Base-by-base conservation (phyloP, 805 yeast genomes). In the Zygoascus flipseniorum region DNA sequence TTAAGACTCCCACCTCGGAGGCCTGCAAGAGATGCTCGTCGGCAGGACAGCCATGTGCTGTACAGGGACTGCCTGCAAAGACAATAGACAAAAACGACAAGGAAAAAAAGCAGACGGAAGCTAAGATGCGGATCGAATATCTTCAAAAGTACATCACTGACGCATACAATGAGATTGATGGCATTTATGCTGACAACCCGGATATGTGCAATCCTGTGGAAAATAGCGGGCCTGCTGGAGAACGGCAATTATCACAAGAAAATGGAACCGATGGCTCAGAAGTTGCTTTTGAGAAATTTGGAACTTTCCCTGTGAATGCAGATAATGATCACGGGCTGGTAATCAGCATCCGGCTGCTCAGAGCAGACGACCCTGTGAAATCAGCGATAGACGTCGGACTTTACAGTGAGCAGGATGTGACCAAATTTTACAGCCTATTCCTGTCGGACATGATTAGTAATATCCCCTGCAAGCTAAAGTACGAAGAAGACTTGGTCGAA, bases 11-110 rank as follows among this genome's bases (percentile, higher is more conserved):
- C 13, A 53, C 43, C 11, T 52, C 46, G n/a, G 19, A 31, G 5
- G n/a, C 47, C 14, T 60, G 63, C 51, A 56, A 28, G n/a, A 50
- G 63, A 31, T 60, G 63, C 46, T 16, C 56, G 8, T 54, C 57
- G 48, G 56, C 61, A 5, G 55, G 55, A 14, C 19, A 52, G 10
- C 51, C 43, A 13, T 59, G 62, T 23, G 4, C 13, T 14, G 26
- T 18, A 42, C 44, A 35, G 8, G 13, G 16, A 3, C 16, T 35
- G 16, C 39, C 39, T n/a, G 44, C 19, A 42, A 11, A 5, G 20
- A 42, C 13, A 13, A 16, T 13, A 14, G 20, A 13, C 13, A 42
- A 14, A n/a, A 42, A 11, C 23, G 16, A 42, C 20, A 11, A 19
- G 26, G 44, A 10, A 11, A 13, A 10, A 5, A n/a, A 14, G 44